Percentiles rank a stretch among this genome's conserved stretches.
phyloP scores from a whole-genome alignment of 2,329 filamentous ascomycete species.

The Aspergillus aculeatus region DNA sequence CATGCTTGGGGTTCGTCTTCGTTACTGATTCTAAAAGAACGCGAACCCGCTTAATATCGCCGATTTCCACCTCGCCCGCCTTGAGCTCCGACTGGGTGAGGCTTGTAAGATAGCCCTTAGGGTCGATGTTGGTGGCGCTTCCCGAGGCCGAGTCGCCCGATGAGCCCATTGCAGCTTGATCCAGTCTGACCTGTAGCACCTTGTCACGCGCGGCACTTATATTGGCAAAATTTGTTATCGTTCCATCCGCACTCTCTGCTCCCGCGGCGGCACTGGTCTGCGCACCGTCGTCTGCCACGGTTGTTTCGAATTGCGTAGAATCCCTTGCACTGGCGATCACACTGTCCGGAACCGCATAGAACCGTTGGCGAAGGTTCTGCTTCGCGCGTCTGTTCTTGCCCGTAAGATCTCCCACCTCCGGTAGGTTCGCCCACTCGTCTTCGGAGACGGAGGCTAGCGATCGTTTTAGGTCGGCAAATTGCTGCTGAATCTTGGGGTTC shows the following conservation, averaged over 20 bases:
- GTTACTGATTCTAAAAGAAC: constrained; percentile 94
- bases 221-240: constrained; percentile 96
- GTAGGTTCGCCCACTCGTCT: constrained; percentile 93
- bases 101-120: constrained; percentile 92
- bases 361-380: constrained; percentile 77
- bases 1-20: constrained; percentile 93
- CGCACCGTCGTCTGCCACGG: constrained; percentile 75
- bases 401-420: constrained; percentile 94
- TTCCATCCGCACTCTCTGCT: constrained; percentile 66
- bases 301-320: constrained; percentile 78
- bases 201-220: constrained; percentile 96
- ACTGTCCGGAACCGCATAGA: constrained; percentile 96
- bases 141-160: constrained; percentile 69
- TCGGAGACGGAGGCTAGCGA: constrained; percentile 84
- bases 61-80: constrained; percentile 78
- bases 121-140: constrained; percentile 86
- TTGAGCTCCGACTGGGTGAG: constrained; percentile 77
- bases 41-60: constrained; percentile 91
- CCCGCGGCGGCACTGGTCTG: constrained; percentile 46
- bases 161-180: constrained; percentile 76
- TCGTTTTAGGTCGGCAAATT: constrained; percentile 94
- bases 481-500: constrained; percentile 96
- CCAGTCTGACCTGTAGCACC: constrained; percentile 88
- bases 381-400: constrained; percentile 86
- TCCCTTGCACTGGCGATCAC: constrained; percentile 85